These are phyloP conservation scores for Xylaria sp. DNA, from an alignment of 2,329 filamentous ascomycete species.

Conservation along the genomic window DNA sequence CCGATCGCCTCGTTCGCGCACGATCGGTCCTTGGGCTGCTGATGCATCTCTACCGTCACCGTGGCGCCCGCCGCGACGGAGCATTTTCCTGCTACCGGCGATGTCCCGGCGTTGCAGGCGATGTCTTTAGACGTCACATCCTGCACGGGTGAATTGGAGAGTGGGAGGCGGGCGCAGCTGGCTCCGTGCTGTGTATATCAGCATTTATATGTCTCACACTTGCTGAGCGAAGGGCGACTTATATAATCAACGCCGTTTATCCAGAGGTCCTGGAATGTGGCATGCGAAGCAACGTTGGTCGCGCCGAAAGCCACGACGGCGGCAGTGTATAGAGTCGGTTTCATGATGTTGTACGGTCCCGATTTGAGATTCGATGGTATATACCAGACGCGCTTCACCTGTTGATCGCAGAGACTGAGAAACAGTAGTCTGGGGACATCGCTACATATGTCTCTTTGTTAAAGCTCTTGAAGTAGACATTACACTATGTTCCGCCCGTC, in stretches of 20 bases:
- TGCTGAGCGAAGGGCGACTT: slow-evolving; percentile 30
- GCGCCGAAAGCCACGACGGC: slow-evolving; percentile 50
- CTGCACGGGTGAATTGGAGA: slow-evolving; percentile 62
- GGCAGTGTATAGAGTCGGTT: slow-evolving; percentile 47
- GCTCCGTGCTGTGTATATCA: slow-evolving; percentile 49
- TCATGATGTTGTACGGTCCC: slow-evolving; percentile 49
- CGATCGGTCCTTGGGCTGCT: slow-evolving; percentile 49
- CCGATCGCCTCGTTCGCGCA: slow-evolving; percentile 57
- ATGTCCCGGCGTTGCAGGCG: slow-evolving; percentile 54
- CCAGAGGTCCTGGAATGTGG: slow-evolving; percentile 64
- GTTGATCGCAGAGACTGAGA: background rate
- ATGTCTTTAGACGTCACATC: slow-evolving; percentile 55
- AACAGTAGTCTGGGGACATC: background rate
- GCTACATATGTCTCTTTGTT: slow-evolving; percentile 11
- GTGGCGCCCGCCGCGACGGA: slow-evolving; percentile 58
- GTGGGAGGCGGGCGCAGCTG: slow-evolving; percentile 60
- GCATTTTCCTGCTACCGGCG: slow-evolving; percentile 56
- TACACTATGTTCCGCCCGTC: background rate
- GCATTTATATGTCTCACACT: background rate
- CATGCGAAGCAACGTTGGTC: slow-evolving; percentile 56
- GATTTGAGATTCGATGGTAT: background rate
- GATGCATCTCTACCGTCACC: slow-evolving; percentile 68
- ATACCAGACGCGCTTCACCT: slow-evolving; percentile 7
- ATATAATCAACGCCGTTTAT: slow-evolving; percentile 56
- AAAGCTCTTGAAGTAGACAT: too few relatives aligned